Evolutionary conservation across 83 land plant species (phyloP).

Genomic region (Diphasiastrum complanatum): DNA sequence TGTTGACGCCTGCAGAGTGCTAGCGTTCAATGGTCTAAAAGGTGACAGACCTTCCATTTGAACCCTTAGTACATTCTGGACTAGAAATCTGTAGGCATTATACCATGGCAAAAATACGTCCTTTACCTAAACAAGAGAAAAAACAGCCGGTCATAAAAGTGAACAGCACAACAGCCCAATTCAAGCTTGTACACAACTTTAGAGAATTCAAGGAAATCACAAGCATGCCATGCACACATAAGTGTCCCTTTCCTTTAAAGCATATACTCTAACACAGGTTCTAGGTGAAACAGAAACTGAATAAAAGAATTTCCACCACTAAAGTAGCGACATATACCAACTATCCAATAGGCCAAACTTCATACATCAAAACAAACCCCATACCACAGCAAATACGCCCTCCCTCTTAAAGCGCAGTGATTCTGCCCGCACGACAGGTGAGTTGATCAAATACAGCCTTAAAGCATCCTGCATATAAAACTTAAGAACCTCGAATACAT

Average conservation of each 20-base stretch:
- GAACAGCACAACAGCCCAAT: too few relatives aligned
- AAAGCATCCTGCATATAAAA: slow-evolving; percentile 72
- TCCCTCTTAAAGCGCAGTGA: slow-evolving; percentile 80
- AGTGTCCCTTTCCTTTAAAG: neutral
- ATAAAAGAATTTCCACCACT: too few relatives aligned
- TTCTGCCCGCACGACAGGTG: slow-evolving; percentile 97
- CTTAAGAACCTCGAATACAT: too few relatives aligned
- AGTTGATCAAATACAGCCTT: slow-evolving; percentile 87
- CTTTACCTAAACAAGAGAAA: slow-evolving; percentile 55
- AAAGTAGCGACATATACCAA: too few relatives aligned
- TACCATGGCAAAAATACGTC: slow-evolving; percentile 98
- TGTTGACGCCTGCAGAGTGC: slow-evolving; percentile 50
- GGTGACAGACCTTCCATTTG: slow-evolving; percentile 64
- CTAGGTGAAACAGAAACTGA: too few relatives aligned
- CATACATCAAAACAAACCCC: too few relatives aligned
- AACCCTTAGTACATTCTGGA: slow-evolving; percentile 86
- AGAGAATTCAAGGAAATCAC: too few relatives aligned
- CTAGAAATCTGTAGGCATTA: slow-evolving; percentile 96
- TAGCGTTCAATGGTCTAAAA: slow-evolving; percentile 54
- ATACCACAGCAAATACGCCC: slow-evolving; percentile 89
- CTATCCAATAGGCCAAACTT: too few relatives aligned
- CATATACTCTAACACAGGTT: neutral
- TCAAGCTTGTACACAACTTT: too few relatives aligned
- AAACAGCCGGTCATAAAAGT: too few relatives aligned
- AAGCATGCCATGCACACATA: too few relatives aligned